A percentile compares a stretch with the other conserved stretches of the same genome.
phyloP scores from a whole-genome alignment of 2,329 filamentous ascomycete genomes.

The Xylaria hypoxylon region DNA sequence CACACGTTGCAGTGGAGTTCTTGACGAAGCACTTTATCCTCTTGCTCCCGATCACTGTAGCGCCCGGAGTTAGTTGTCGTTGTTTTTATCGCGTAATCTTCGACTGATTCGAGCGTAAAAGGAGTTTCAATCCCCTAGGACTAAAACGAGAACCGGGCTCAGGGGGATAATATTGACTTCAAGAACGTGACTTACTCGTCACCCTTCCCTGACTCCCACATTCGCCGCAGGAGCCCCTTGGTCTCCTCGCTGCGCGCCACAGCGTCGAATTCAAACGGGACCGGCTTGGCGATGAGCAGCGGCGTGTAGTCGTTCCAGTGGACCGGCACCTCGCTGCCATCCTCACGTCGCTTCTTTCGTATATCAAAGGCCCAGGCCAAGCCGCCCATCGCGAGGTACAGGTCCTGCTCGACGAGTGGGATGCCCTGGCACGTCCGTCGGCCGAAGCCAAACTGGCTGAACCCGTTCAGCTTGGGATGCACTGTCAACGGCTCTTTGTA shows the following conservation, averaged over 20 bases:
- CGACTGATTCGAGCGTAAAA: neutral
- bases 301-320: conserved; percentile 60
- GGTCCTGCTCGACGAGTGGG: conserved; percentile 56
- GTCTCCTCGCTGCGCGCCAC: conserved; percentile 47
- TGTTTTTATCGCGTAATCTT: neutral
- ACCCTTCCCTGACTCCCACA: conserved; percentile 54
- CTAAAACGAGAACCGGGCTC: neutral
- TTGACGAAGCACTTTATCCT: neutral
- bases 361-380: conserved; percentile 54
- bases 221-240: conserved; percentile 45
- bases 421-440: conserved; percentile 60
- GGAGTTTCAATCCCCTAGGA: neutral
- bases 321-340: conserved; percentile 51
- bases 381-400: conserved; percentile 56
- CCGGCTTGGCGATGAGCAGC: conserved; percentile 59
- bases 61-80: neutral
- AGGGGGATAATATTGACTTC: too few species aligned
- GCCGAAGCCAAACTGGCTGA: conserved; percentile 65
- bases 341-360: conserved; percentile 45
- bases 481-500: conserved; percentile 55
- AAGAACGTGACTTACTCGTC: conserved; percentile 43
- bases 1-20: neutral
- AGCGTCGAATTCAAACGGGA: conserved; percentile 55
- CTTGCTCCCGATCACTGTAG: conserved; percentile 2
- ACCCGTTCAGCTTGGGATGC: conserved; percentile 56